Base-by-base conservation (phyloP, 1,284 basidiomycete species). In the Phlebopus sp. region DNA sequence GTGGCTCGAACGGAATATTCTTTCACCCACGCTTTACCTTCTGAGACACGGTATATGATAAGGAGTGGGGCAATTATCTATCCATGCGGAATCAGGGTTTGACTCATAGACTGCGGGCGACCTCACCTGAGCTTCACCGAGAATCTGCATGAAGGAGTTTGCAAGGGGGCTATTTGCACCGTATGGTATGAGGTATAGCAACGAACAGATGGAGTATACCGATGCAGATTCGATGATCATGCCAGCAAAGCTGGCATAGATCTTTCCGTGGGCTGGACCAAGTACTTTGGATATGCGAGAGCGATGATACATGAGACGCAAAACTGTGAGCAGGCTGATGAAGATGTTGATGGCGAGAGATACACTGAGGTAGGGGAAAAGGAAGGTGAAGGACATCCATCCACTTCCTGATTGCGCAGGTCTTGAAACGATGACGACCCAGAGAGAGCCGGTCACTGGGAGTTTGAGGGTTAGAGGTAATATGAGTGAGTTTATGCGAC, bases 301-400 rank as follows among this genome's bases (percentile, higher is more conserved):
- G 19, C 64, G 60, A 46, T 64, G 63, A 41, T 66, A 62, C 9
- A 68, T 37, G 5, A 64, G 48, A 14, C 63, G 66, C 18, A 61
- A 1, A 44, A 68, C 61, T 0, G 61, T 64, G 23, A 64, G 51
- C 14, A 63, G 43, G 36, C 59, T 63, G 23, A 68, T 54, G 42
- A 57, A 13, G 40, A 67, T 47, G 27, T 66, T 64, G 52, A 60
- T 66, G n/a, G 54, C 57, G 25, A 68, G 63, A n/a, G 66, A 67
- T 19, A 64, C 54, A 15, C 49, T 55, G 46, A 68, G 47, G 35
- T 62, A 64, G 1, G 63, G 64, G 38, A 68, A 67, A 27, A 64
- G 59, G 19, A 59, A 57, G 42, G 29, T 48, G 35, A 67, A 64
- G 13, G 62, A 60, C 62, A 68, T 67, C 62, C 62, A 64, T 13